Conservation (phyloP, 164 flowering plant genomes). For the Stephania japonica region DNA sequence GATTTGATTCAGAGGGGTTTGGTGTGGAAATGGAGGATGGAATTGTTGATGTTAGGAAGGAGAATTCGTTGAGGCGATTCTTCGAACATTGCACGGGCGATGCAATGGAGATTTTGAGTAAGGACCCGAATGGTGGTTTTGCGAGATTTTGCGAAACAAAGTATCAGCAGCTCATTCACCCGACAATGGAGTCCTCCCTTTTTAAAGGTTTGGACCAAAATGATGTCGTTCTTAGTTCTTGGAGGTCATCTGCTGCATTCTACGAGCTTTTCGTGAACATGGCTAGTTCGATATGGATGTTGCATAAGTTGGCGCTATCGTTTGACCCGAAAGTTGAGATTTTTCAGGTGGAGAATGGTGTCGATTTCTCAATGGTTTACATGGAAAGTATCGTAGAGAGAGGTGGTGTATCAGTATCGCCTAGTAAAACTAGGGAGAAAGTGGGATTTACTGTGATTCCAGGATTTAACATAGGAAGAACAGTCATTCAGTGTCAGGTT, state of each 20-base stretch:
- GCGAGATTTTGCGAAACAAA: conserved; percentile 70
- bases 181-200: conserved; percentile 79
- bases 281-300: conserved; percentile 85
- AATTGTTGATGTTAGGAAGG: conserved; percentile 13
- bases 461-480: conserved; percentile 74
- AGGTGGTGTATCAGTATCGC: background rate
- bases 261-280: conserved; percentile 71
- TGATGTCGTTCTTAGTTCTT: conserved; percentile 51
- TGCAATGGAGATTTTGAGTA: conserved; percentile 59
- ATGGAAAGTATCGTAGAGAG: conserved; percentile 69
- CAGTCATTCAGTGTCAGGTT: conserved; percentile 79
- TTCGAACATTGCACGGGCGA: conserved; percentile 50
- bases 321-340: conserved; percentile 74
- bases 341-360: conserved; percentile 79
- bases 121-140: conserved; percentile 46
- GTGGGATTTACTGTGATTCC: conserved; percentile 92
- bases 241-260: conserved; percentile 59
- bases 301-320: conserved; percentile 74
- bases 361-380: conserved; percentile 69
- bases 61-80: conserved; percentile 40
- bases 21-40: conserved; percentile 34
- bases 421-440: conserved; percentile 34
- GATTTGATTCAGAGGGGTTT: conserved; percentile 51
- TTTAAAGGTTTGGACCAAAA: conserved; percentile 51
- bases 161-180: conserved; percentile 72